A percentile compares a stretch with the other conserved stretches of the same genome.
These are phyloP conservation scores for Phytophthora ohioensis DNA, from an alignment of 352 stramenopile species.

Conservation along the genomic window DNA sequence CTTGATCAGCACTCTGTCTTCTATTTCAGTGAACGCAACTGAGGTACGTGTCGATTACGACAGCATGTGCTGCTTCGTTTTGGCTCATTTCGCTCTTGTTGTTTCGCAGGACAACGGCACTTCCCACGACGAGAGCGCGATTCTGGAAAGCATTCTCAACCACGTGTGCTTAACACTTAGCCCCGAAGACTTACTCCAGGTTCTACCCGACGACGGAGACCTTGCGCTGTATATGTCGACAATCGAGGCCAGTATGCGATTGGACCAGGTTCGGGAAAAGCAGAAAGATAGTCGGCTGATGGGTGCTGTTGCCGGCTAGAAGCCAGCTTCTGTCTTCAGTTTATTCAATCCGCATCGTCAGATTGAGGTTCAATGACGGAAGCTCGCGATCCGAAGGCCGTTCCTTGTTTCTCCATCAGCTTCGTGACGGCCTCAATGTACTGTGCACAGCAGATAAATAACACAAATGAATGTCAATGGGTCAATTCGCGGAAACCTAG, in stretches of 20 bases:
- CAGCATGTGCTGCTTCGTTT: background rate
- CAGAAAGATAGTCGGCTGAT: constrained; percentile 31
- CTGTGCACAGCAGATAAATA: constrained; percentile 34
- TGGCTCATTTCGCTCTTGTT: constrained; percentile 7
- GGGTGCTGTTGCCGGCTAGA: constrained; percentile 28
- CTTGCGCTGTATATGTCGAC: constrained; percentile 79
- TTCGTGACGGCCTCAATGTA: constrained; percentile 77
- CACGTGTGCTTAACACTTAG: constrained; percentile 78
- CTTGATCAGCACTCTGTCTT: constrained; percentile 72
- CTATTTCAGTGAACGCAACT: constrained; percentile 42
- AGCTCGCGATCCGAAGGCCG: constrained; percentile 37
- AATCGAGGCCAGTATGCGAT: constrained; percentile 67
- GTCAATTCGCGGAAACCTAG: background rate
- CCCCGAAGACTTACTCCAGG: constrained; percentile 77
- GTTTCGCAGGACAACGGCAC: constrained; percentile 12
- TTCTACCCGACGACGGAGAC: constrained; percentile 83
- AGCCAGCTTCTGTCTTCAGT: background rate
- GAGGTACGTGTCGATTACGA: constrained; percentile 41
- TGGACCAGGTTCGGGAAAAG: constrained; percentile 54
- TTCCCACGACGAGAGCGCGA: constrained; percentile 42
- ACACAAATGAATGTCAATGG: constrained; percentile 3
- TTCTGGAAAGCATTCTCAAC: constrained; percentile 73
- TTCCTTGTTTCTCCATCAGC: constrained; percentile 63
- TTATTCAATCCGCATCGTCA: constrained; percentile 32
- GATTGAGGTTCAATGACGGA: constrained; percentile 26